Conservation (phyloP, 306 rosid species). For the Parietaria judaica region DNA sequence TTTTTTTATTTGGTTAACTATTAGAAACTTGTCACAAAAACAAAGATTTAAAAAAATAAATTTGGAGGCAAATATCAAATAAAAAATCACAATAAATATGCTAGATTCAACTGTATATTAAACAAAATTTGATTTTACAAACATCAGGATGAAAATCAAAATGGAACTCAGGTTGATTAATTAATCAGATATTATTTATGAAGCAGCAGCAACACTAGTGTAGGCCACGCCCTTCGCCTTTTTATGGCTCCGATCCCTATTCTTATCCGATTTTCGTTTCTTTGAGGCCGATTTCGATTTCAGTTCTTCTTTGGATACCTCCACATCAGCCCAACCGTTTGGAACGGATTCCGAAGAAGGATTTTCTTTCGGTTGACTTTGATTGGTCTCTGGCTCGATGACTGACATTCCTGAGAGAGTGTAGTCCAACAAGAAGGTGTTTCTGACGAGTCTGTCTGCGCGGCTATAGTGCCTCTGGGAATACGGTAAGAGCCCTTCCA, state of each 20-base stretch:
- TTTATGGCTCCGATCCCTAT: slow-evolving; percentile 43
- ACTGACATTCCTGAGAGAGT: slow-evolving; percentile 80
- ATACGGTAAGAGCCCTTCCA: slow-evolving; percentile 75
- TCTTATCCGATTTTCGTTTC: slow-evolving; percentile 68
- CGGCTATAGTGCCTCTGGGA: slow-evolving; percentile 84
- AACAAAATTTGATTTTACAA: no score
- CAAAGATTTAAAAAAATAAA: no score
- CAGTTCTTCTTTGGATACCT: slow-evolving; percentile 15
- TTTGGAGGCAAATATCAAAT: no score
- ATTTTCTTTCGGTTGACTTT: slow-evolving; percentile 16
- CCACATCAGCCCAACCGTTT: slow-evolving; percentile 19
- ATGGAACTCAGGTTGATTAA: no score
- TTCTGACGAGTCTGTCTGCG: slow-evolving; percentile 81
- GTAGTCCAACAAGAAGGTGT: slow-evolving; percentile 66
- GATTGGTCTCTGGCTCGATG: slow-evolving; percentile 58
- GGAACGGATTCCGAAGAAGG: slow-evolving; percentile 23
- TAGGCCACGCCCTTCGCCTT: slow-evolving; percentile 53
- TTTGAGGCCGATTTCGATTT: slow-evolving; percentile 24
- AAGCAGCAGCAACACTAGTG: slow-evolving; percentile 36
- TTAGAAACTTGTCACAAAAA: no score
- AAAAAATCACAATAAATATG: no score
- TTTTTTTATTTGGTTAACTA: no score
- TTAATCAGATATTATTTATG: slow-evolving; percentile 20
- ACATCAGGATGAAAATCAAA: no score
- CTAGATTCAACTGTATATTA: no score